Base-by-base conservation (phyloP, 129 eudicot genomes). In the Solidago caesia region DNA sequence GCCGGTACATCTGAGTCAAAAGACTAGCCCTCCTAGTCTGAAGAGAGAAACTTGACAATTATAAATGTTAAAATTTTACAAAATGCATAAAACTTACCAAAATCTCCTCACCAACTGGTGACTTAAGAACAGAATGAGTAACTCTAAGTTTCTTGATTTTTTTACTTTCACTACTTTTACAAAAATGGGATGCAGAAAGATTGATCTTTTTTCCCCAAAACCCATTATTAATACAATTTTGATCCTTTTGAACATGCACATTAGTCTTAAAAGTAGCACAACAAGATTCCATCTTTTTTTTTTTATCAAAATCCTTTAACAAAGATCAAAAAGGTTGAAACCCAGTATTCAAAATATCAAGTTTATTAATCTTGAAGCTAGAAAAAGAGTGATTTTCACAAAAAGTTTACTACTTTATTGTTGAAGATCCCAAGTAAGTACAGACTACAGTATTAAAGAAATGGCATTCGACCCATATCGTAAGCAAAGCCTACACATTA, bases 101-200 rank as follows among this genome's bases (percentile, higher is more conserved):
- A 48, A 82, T 44, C 63, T 89, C 85, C 64, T 80, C 81, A 72
- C 90, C 84, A 65, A 89, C 62, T 72, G 90, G 91, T 63, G 89
- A 79, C 59, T 91, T 83, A 13, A 93, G 85, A 86, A 93, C 88
- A 82, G 97, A 83, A 70, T 42, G 78, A 64, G 83, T 86, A 60
- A 84, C 83, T 51, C 85, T 91, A 73, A 71, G 41, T 70, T 88
- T 88, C 75, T 73, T 67, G n/a, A 16, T 63, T 51, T 74, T 78
- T 25, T 53, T 73, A 49, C 72, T 85, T 44, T 74, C 75, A 78
- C 58, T 75, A 68, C n/a, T 80, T 75, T 81, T 84, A 47, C 62
- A 56, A 14, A 63, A 65, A 59, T 55, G 64, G 53, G 55, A 39
- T 29, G 80, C 76, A 57, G 73, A 43, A 76, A 25, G 68, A 48